Evolutionary conservation across 208 protist genomes (phyloP), one percentile per base, ranked within the genome.

Genomic region (Crithidia thermophila): DNA sequence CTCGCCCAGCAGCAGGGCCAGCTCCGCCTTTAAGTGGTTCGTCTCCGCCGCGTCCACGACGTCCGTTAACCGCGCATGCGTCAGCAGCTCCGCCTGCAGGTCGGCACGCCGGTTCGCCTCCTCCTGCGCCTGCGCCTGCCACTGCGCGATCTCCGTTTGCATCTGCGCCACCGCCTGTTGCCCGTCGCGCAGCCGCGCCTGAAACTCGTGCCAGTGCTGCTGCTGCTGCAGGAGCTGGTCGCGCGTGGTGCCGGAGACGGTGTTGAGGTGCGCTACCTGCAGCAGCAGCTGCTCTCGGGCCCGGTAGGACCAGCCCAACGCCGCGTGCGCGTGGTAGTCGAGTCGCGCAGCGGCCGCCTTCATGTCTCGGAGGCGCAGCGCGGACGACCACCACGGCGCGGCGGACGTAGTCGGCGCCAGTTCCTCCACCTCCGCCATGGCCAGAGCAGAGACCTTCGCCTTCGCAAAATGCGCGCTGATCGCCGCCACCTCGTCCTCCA

Each of bases 371-470:
- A 85, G 85, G 4, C 74, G 68, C 68, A 90, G 72, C 13, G 89
- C 89, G 14, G 89, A 95, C 18, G 77, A 64, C 85, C 86, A 95
- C 87, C 87, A 95, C 45, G 70, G 58, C 33, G 71, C 68, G 1
- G 50, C 70, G 0, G 70, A 66, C 25, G 77, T 70, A 2, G 49
- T 55, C n/a, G 72, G 52, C 1, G 73, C 74, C 28, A 77, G 55
- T 21, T 50, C 43, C 23, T 58, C 52, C 39, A 77, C 67, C n/a
- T 52, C 50, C 5, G 11, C 50, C 31, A 84, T 67, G 42, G 40
- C 60, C n/a, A 37, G 14, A 4, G 51, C 43, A 21, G 49, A 76
- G 34, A 42, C 42, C 21, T 47, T 66, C 39, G 89, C 81, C 31
- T 56, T 45, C 0, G 39, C 52, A 25, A 76, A 34, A 39, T 75